These are phyloP conservation scores for Tubosaeta brunneosetosa DNA, from an alignment of 768 basidiomycete genomes.

Conservation along the genomic window DNA sequence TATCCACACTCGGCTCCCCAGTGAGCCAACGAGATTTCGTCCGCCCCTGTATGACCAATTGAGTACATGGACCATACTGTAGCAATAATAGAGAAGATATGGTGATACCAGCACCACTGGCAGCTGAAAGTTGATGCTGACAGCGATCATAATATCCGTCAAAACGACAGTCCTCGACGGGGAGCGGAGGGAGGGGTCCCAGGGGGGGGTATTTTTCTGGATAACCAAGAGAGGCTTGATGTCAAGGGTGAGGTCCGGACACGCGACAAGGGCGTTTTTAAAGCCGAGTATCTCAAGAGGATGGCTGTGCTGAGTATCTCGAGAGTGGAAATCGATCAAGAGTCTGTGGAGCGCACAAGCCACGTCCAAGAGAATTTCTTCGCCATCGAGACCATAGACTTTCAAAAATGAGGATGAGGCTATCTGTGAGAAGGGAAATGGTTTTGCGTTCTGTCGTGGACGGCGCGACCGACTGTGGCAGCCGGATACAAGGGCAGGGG, in stretches of 20 bases:
- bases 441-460: conserved; percentile 1
- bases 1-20: too few species aligned
- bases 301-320: background rate
- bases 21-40: too few species aligned
- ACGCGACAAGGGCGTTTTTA: background rate
- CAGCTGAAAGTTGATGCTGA: too few species aligned
- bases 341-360: conserved; percentile 11
- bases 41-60: too few species aligned
- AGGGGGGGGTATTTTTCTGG: conserved; percentile 5
- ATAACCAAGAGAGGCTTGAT: conserved; percentile 11
- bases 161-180: too few species aligned
- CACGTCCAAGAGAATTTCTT: conserved; percentile 6
- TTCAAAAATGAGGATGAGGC: conserved; percentile 8
- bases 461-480: conserved; percentile 2
- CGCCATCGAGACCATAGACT: conserved; percentile 4
- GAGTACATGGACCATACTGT: too few species aligned
- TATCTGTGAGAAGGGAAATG: conserved; percentile 4
- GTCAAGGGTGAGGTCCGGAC: background rate
- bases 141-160: too few species aligned
- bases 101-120: too few species aligned
- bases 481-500: background rate
- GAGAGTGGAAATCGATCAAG: conserved; percentile 6
- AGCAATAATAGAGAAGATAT: too few species aligned
- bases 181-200: conserved; percentile 1
- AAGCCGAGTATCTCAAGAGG: conserved; percentile 7